Base-by-base conservation (phyloP, 257 asterid species). In the Solanum tarijense region DNA sequence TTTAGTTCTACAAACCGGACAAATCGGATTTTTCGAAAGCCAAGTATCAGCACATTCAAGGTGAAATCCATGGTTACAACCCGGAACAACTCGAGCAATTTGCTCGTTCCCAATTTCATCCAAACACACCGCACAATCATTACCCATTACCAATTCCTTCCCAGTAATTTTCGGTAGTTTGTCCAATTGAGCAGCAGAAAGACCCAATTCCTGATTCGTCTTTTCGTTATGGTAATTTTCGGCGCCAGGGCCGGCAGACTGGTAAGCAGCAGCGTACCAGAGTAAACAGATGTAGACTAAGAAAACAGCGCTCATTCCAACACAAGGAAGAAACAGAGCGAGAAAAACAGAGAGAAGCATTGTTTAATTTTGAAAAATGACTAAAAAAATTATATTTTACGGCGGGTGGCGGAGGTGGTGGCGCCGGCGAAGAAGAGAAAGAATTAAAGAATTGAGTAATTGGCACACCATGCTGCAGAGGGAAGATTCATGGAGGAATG, bases 41-140 rank as follows among this genome's bases (percentile, higher is more conserved):
- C 99, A 96, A 0, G 95, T 90, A 76, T 96, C 98, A 39, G 93
- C 98, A 84, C 99, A 96, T 75, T 90, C 90, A 5, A 93, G 41
- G 83, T 96, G 99, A 60, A 95, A 96, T 21, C 99, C 98, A 68
- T 96, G 99, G 88, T 94, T 94, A 88, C 99, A 96, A 12, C 96
- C 98, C 10, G 98, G 99, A 10, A 96, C 88, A 91, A 94, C 31
- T 14, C 96, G 88, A 5, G 98, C 98, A 81, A 91, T 88, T 76
- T 96, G 95, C 34, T 95, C 94, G 20, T 55, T 23, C 86, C 88
- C 94, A 68, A 96, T 95, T 9, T 92, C 95, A 46, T 96, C 98
- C 91, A 96, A 88, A n/a, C 98, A 96, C 8, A 96, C 95, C 14
- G 98, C 98, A 82, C 99, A 96, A 35, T 96, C 99, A 1, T 89